Percentiles rank a stretch among this genome's conserved stretches.
Conservation (phyloP, 2,329 filamentous ascomycete species). For the Ceratocystis smalleyi region DNA sequence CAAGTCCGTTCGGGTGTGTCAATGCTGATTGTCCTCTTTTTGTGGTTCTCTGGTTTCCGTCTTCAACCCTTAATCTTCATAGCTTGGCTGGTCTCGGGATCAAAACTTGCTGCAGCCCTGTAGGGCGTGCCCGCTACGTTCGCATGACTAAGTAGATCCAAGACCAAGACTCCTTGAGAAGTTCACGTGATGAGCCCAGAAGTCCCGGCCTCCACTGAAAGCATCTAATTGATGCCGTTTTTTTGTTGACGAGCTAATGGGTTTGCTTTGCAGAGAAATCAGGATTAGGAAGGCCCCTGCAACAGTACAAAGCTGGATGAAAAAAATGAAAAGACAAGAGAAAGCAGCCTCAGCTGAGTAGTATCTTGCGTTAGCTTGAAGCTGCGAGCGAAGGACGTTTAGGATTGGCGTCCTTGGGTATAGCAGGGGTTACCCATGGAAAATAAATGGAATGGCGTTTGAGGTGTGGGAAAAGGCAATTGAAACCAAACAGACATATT, state of each 20-base stretch:
- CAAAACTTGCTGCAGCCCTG: not conserved
- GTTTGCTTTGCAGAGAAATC: not conserved
- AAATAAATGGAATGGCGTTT: not conserved
- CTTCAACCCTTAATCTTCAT: not conserved
- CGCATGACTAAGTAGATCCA: not conserved
- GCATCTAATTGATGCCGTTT: not conserved
- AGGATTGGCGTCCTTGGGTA: not conserved
- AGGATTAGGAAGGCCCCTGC: not conserved
- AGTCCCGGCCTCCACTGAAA: not conserved
- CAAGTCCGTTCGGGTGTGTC: not conserved
- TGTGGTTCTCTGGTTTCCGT: not conserved
- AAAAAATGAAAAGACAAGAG: not conserved
- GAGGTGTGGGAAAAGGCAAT: not conserved
- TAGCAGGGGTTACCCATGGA: not conserved
- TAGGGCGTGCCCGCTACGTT: not conserved
- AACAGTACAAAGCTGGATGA: not conserved
- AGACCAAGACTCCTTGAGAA: not conserved
- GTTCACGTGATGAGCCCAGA: not conserved
- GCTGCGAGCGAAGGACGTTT: not conserved
- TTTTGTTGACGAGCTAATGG: not conserved
- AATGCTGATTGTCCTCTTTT: not conserved
- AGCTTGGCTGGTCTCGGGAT: not conserved
- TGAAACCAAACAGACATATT: not conserved
- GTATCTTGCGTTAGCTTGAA: not conserved
- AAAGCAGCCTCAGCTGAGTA: not conserved